Evolutionary conservation across 495 filamentous ascomycete genomes (phyloP), one percentile per base, ranked within the genome.

Genomic region (Podospora pseudopauciseta): DNA sequence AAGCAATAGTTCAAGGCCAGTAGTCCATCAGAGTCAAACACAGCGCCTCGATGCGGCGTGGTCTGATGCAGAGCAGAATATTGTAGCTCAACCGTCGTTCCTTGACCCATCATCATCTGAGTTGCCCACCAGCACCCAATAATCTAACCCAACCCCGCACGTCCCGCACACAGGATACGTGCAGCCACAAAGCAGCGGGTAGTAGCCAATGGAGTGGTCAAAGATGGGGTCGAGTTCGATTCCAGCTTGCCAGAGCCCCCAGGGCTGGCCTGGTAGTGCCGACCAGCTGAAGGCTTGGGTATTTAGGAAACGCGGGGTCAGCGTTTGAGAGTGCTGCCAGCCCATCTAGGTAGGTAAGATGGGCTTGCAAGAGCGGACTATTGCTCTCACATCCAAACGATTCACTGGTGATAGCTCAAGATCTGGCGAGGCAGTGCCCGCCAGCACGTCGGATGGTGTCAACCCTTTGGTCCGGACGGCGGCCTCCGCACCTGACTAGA

Each of bases 191-290:
- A 11, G 39, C 39, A 49, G 39, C 39, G 39, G 39, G 13, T 15
- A 64, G 18, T 44, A 58, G n/a, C 67, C 67, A 69, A 69, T 69
- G 11, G 57, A 56, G 26, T 56, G 30, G 5, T 49, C 39, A 26
- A 44, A 30, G 27, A 6, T 19, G 66, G 5, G 11, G 9, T 16
- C 28, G 28, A 56, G 4, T n/a, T 27, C 11, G 16, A n/a, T 28
- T 9, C 23, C 67, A 65, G 34, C 44, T 58, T 19, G 44, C 39
- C 53, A 39, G 30, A 56, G 57, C 55, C 20, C 9, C 39, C 2
- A 61, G 60, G 67, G 67, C 64, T 69, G 70, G 60, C 34, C 53
- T 64, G 27, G 59, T 58, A 28, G 19, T 63, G 70, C 70, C 68
- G 70, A 72, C 64, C 13, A 16, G 32, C 27, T 58, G 55, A 57